Evolutionary conservation across 768 basidiomycete genomes (phyloP), one percentile per base, ranked within the genome.

Genomic region (Suillus decipiens): DNA sequence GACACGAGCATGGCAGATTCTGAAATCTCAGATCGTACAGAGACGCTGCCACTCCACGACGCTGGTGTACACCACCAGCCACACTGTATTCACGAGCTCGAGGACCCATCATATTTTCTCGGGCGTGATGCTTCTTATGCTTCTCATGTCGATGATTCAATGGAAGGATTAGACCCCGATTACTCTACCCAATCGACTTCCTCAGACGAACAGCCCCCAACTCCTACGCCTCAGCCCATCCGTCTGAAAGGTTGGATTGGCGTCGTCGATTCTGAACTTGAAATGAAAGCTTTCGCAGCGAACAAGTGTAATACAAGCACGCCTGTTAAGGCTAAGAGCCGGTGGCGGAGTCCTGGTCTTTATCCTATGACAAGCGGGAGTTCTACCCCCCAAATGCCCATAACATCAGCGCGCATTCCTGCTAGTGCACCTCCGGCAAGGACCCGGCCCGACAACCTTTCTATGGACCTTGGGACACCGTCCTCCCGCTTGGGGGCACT

Each of bases 11-110:
- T 62, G 33, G 60, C 36, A 41, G 55, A 37, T 15, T 62, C 39
- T 31, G 56, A 57, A 41, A 6, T 31, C 56, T 57, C 39, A 14
- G 39, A 57, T 19, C 37, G 7, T 10, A 57, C 56, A 41, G 56
- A 57, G 28, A 41, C 39, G 24, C 39, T 41, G 19, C 17, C 67
- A 59, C 69, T 15, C 62, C 50, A 58, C 31, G 37, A 56, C 6
- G 28, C 15, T 11, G 15, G 15, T 17, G 17, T 57, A 28, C 17
- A 11, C 28, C 56, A 41, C 15, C 74, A 55, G 19, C 77, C 81
- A 1, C 76, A 69, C 2, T 87, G 86, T 70, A 88, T 87, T 59
- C 86, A 88, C 69, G 84, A 88, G 67, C 66, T 87, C 10, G 79
- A 78, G 8, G 75, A 75, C 50, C 73, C 74, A 24, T 75, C 74